Base-by-base conservation (phyloP, 768 basidiomycete species). In the Boletus rufocinnamomeus region DNA sequence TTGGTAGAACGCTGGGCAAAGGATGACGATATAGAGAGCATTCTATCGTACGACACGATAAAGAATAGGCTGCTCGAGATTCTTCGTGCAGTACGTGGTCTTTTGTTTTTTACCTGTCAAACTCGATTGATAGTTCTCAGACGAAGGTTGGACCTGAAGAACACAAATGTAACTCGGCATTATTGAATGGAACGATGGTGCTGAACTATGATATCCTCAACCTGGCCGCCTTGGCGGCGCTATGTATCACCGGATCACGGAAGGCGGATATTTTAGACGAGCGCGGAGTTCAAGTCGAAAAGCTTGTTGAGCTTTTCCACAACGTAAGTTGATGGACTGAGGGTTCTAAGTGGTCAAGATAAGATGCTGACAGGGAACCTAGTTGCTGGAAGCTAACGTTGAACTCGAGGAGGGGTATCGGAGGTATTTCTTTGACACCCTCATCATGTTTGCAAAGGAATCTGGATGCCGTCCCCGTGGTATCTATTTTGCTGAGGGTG, bases 281-380 rank as follows among this genome's bases (percentile, higher is more conserved):
- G 19, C 19, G 37, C 13, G 50, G 44, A n/a, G 8, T 3, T 17
- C 25, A 62, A 9, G 60, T 28, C 14, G 46, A 58, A 34, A 35
- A 50, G n/a, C 54, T 72, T 8, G 25, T 63, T 4, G 72, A 69
- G 6, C 51, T 72, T 48, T 61, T 72, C n/a, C 62, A 72, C 38
- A 30, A 41, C 16, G 70, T 72, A 52, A 54, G 70, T 62, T 30
- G 11, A 49, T 27, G 11, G 1, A n/a, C 21, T 8, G n/a, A 30
- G 40, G 1, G 4, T 40, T 23, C 35, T 4, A 35, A 35, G 4
- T 41, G 25, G 21, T 27, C 32, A n/a, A 16, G 41, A 32, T 30
- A 43, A 45, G 21, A 52, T 21, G 19, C 49, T 65, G 45, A 68
- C 32, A n/a, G 7, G 17, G n/a, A 1, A 6, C 43, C 17, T 35